Base-by-base conservation (phyloP, 257 asterid species). In the Buddleja alternifolia region DNA sequence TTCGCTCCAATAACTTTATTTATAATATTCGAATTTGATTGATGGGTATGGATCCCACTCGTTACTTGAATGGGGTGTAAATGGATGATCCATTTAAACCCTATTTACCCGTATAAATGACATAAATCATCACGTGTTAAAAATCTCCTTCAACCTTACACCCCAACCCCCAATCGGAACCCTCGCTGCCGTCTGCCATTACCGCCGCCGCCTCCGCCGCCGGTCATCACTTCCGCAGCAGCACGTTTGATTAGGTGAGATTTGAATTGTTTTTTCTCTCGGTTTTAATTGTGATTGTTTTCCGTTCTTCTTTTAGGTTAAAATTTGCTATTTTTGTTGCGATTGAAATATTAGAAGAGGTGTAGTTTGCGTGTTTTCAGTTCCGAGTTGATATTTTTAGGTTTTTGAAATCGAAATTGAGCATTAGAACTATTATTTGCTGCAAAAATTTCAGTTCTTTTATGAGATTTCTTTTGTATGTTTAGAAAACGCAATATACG, bases 191-290 rank as follows among this genome's bases (percentile, higher is more conserved):
- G 53, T 39, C 66, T 23, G 20, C 42, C 21, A 40, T 56, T 20
- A 12, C 20, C 8, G 41, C 17, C 6, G 11, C 19, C 9, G n/a
- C 42, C 19, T 15, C 48, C 44, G 44, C 56, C 11, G 39, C 42
- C 46, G 15, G 20, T 42, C 36, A 12, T 41, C 50, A 29, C 72
- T 39, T 23, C 42, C 66, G 29, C 21, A 40, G 66, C 67, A 29
- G 46, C 73, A 57, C 62, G 67, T 72, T 20, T 16, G 25, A 12
- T 42, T 44, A 11, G 3, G n/a, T n/a, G n/a, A n/a, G n/a, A 10
- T 20, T 42, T 10, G 16, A 10, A 44, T 45, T 9, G 7, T 7
- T 12, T 54, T 45, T 8, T 45, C 54, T 47, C 7, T 36, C 16
- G 24, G 24, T 0, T 60, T 37, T 6, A 39, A 21, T 10, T 29